Evolutionary conservation across 1,284 basidiomycete species (phyloP), one percentile per base, ranked within the genome.

Genomic region (Melanopsichium pennsylvanicum): DNA sequence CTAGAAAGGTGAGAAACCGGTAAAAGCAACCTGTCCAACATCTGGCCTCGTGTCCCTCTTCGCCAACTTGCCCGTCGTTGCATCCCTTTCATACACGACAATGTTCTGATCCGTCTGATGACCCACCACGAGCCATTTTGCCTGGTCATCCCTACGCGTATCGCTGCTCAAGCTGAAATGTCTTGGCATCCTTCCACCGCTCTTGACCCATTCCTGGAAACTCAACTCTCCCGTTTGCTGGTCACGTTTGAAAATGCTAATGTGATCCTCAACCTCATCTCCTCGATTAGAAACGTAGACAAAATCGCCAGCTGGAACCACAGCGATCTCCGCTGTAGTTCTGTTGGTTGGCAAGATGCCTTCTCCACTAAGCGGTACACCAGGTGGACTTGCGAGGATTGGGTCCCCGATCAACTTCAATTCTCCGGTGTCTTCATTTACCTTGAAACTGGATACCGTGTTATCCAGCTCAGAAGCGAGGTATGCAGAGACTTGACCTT

Each of bases 241-340:
- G 29, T 60, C 36, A 13, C 74, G 46, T 6, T 26, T 23, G 38
- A 73, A 71, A 33, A 76, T 57, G 27, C 55, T 41, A 19, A 78
- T 69, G 39, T 76, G 72, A 42, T 78, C 75, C 26, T 75, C 52
- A 1, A 19, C 23, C 19, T 11, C 31, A 34, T 76, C 74, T 7
- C 72, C 72, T 3, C 74, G 45, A 29, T 68, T 46, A 5, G 49
- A 49, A n/a, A 72, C 70, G 48, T 75, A 74, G 21, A 76, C 55
- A 36, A 57, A 72, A 16, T 43, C 29, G 10, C 74, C 75, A 12
- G 45, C 29, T 11, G 74, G 72, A 2, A 44, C 43, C 13, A 74
- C 60, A 11, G 62, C 74, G 15, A 78, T 72, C 36, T 78, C 75
- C 23, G 70, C 66, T 2, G 63, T 64, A 26, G 75, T 75, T 1